Conservation (phyloP, 441 rosid genomes). For the Brassica balearica region DNA sequence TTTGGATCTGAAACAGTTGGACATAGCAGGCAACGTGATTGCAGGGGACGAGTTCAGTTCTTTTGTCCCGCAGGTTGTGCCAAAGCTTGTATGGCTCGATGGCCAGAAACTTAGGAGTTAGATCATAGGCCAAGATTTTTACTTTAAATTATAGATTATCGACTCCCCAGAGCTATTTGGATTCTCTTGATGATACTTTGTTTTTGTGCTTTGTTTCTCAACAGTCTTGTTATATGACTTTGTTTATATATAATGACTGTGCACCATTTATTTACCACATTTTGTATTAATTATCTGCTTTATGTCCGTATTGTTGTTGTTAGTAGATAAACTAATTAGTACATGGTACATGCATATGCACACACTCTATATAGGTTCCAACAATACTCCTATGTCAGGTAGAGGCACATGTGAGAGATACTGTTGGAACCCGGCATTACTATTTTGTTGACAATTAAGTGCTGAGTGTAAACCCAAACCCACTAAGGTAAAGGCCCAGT, state of each 20-base stretch:
- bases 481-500: conserved; percentile 23
- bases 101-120: background rate
- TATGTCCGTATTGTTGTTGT: background rate
- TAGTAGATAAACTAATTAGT: background rate
- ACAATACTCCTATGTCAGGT: background rate
- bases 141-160: background rate
- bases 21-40: background rate
- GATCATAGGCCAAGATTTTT: background rate
- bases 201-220: conserved; percentile 25
- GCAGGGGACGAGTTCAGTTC: background rate
- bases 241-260: background rate
- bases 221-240: background rate
- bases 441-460: background rate
- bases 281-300: background rate
- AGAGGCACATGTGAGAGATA: background rate
- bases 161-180: background rate
- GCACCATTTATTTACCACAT: background rate
- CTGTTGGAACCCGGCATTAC: background rate
- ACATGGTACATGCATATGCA: background rate
- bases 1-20: background rate
- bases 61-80: background rate
- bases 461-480: conserved; percentile 12
- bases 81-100: background rate
- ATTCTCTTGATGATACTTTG: background rate
- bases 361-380: background rate